Base-by-base conservation (phyloP, 1,139 yeast species). In the Kodamaea sp. region DNA sequence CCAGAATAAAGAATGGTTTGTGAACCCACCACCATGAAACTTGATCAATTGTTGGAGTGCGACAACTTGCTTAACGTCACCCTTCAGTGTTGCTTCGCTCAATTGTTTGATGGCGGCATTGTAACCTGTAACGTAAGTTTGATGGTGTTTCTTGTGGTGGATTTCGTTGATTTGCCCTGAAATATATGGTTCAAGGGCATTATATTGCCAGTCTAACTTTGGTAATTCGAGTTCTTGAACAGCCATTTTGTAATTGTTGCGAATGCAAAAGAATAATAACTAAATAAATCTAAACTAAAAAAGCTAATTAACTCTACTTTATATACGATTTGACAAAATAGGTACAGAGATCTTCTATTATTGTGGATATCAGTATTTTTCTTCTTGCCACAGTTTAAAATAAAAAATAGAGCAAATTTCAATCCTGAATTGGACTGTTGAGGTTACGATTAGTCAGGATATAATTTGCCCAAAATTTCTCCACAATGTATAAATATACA, bases 11-110 rank as follows among this genome's bases (percentile, higher is more conserved):
- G 63, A 58, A 45, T 69, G 74, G 61, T 69, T 69, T 40, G 67
- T 64, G 57, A 67, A 66, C 27, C 75, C 74, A 36, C 74, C 74
- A 38, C 72, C 73, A 45, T 67, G 67, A 58, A 69, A 69, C 45
- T 67, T 67, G 58, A 69, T 65, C 42, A 57, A 56, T 45, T 67
- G 65, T 43, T 65, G 68, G 45, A 66, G 57, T 40, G 58, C 68
- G 34, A 67, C 56, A 43, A 67, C 59, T 41, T 60, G 58, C 47
- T 60, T 62, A 38, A 67, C 67, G 40, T 68, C 71, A 7, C 69
- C 70, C 38, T 63, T 61, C 32, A 57, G 52, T 43, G 59, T 51
- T 40, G 71, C 71, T 43, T 55, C 63, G 29, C 60, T 59, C 29
- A 59, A 58, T 40, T 62, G 63, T 40, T 67, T 70, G 47, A 66